phyloP scores from a whole-genome alignment of 306 rosid genomes.

The Erythrophleum fordii region DNA sequence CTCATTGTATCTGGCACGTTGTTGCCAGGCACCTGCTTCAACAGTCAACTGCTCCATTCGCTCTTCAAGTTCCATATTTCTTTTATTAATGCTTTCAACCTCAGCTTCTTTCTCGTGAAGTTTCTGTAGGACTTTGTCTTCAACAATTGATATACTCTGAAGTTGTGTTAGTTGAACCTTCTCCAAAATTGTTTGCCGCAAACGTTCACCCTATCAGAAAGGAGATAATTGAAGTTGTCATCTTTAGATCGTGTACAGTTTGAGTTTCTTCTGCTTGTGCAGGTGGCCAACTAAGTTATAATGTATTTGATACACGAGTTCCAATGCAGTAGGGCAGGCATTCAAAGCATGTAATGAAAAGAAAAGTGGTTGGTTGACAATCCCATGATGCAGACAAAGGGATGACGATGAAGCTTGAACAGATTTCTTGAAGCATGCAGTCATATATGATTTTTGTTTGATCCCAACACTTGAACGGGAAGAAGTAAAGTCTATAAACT shows the following conservation, averaged over 20 bases:
- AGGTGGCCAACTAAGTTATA: not conserved
- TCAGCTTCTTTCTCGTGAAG: slow-evolving; percentile 79
- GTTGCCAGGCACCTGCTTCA: slow-evolving; percentile 87
- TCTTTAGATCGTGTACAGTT: not conserved
- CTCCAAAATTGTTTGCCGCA: slow-evolving; percentile 70
- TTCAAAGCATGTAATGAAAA: not conserved
- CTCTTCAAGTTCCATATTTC: slow-evolving; percentile 82
- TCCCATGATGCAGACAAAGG: slow-evolving; percentile 8
- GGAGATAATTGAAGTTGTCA: not conserved
- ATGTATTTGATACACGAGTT: not conserved
- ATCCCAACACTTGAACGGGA: not conserved
- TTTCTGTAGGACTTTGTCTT: slow-evolving; percentile 70
- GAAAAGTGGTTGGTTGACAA: not conserved
- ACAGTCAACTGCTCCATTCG: slow-evolving; percentile 69
- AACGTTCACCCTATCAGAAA: slow-evolving; percentile 62
- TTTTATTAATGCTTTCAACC: slow-evolving; percentile 78
- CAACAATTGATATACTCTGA: slow-evolving; percentile 61
- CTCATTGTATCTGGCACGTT: slow-evolving; percentile 74
- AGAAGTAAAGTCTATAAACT: not conserved
- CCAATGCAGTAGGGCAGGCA: not conserved
- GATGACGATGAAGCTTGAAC: not conserved
- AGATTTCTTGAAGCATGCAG: not conserved
- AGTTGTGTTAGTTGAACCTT: slow-evolving; percentile 81
- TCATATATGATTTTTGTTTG: not conserved
- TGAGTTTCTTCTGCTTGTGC: not conserved